Evolutionary conservation across 2,329 filamentous ascomycete species (phyloP).

Genomic region (Penicillium aurantiogriseum): DNA sequence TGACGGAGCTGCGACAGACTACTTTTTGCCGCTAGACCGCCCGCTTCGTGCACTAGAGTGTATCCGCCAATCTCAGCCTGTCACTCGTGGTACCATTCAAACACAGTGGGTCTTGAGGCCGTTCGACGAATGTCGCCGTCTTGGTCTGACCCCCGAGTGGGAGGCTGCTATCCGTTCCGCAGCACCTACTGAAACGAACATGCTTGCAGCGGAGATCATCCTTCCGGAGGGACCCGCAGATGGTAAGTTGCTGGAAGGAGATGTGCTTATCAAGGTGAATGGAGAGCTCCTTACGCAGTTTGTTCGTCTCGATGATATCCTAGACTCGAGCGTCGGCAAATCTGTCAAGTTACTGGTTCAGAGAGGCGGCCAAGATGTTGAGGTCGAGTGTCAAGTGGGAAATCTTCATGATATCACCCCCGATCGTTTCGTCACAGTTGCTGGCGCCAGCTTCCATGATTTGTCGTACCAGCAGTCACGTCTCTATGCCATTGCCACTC

Average conservation of each 20-base stretch:
- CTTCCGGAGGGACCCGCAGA: conserved; percentile 87
- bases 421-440: conserved; percentile 90
- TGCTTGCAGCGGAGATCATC: conserved; percentile 95
- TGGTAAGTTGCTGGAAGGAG: conserved; percentile 85
- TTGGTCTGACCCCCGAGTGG: conserved; percentile 81
- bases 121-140: conserved; percentile 90
- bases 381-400: conserved; percentile 79
- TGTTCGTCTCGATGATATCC: conserved; percentile 81
- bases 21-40: conserved; percentile 91
- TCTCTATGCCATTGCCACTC: conserved; percentile 85
- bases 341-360: conserved; percentile 80
- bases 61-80: conserved; percentile 70
- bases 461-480: conserved; percentile 97
- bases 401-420: conserved; percentile 94
- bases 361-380: conserved; percentile 81
- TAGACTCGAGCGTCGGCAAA: conserved; percentile 81
- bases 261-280: conserved; percentile 91
- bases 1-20: conserved; percentile 94
- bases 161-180: conserved; percentile 78
- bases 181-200: conserved; percentile 91
- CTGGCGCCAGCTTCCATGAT: conserved; percentile 91
- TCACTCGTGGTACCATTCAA: conserved; percentile 94
- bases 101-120: conserved; percentile 96
- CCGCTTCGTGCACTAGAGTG: conserved; percentile 83
- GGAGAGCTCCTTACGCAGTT: conserved; percentile 91